These are phyloP conservation scores for Kwoniella europaea DNA, from an alignment of 768 basidiomycete genomes.

Conservation along the genomic window DNA sequence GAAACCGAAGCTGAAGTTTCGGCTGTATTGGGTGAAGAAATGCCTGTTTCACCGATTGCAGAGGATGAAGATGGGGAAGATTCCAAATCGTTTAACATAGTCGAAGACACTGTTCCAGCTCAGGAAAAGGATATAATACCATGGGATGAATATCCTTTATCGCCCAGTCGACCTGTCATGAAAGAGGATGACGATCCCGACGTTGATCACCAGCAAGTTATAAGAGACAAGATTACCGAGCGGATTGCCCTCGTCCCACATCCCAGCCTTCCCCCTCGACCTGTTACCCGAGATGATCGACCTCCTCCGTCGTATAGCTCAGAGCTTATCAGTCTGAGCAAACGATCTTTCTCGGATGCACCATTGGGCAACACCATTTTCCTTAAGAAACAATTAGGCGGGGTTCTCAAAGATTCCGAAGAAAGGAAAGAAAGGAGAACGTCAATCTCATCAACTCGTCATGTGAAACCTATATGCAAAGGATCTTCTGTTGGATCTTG, in stretches of 20 bases:
- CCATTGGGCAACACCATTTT: slow-evolving; percentile 22
- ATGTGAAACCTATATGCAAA: neutral
- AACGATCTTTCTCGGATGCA: slow-evolving; percentile 3
- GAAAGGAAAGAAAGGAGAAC: too few relatives aligned
- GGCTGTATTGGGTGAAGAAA: neutral
- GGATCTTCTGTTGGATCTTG: neutral
- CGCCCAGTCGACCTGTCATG: neutral
- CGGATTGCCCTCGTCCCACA: neutral
- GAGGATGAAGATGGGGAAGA: slow-evolving; percentile 2
- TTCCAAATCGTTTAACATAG: slow-evolving; percentile 4
- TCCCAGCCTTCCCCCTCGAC: slow-evolving; percentile 2
- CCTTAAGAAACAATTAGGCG: slow-evolving; percentile 24
- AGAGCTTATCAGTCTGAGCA: neutral
- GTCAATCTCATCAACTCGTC: too few relatives aligned
- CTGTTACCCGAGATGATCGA: slow-evolving; percentile 1
- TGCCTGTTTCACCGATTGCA: neutral
- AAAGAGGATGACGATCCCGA: neutral
- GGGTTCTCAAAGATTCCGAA: neutral
- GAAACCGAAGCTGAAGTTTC: slow-evolving; percentile 13
- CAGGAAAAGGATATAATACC: neutral
- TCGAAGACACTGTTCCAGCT: slow-evolving; percentile 8
- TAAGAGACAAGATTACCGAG: too few relatives aligned
- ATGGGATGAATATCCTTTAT: slow-evolving; percentile 11
- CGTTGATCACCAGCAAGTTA: too few relatives aligned
- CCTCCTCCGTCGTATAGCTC: neutral